Percentiles rank a stretch among this genome's conserved stretches.
Evolutionary conservation across 257 asterid species (phyloP).

Genomic region (Nicotiana otophora): DNA sequence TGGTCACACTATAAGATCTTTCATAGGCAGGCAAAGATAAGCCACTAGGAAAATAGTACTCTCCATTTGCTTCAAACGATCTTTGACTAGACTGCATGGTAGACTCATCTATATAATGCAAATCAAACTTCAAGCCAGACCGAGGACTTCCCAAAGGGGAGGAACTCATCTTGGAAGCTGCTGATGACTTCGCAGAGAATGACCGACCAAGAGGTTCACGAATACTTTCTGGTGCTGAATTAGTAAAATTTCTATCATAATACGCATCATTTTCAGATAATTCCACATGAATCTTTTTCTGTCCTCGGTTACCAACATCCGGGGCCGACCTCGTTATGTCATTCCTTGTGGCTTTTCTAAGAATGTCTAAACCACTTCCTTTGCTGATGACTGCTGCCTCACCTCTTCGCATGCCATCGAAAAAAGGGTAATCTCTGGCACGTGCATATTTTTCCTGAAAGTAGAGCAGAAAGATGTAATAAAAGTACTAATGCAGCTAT

Average conservation of each 20-base stretch:
- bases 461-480: not conserved
- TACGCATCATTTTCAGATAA: conserved; percentile 25
- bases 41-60: conserved; percentile 14
- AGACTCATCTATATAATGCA: conserved; percentile 21
- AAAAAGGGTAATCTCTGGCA: conserved; percentile 59
- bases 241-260: conserved; percentile 19
- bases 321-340: conserved; percentile 39
- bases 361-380: conserved; percentile 34
- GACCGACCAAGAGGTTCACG: conserved; percentile 52
- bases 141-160: conserved; percentile 31
- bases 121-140: conserved; percentile 24
- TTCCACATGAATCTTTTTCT: conserved; percentile 18
- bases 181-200: conserved; percentile 54
- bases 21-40: conserved; percentile 18
- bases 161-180: conserved; percentile 31
- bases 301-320: conserved; percentile 40
- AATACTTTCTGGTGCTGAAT: conserved; percentile 44
- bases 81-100: conserved; percentile 21
- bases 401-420: conserved; percentile 67
- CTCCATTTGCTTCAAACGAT: conserved; percentile 30
- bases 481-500: not conserved
- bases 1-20: conserved; percentile 36
- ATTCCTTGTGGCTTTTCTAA: conserved; percentile 24
- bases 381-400: conserved; percentile 36
- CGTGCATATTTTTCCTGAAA: conserved; percentile 31